phyloP scores from a whole-genome alignment of 2,329 filamentous ascomycete species.

The Aspergillus texensis region DNA sequence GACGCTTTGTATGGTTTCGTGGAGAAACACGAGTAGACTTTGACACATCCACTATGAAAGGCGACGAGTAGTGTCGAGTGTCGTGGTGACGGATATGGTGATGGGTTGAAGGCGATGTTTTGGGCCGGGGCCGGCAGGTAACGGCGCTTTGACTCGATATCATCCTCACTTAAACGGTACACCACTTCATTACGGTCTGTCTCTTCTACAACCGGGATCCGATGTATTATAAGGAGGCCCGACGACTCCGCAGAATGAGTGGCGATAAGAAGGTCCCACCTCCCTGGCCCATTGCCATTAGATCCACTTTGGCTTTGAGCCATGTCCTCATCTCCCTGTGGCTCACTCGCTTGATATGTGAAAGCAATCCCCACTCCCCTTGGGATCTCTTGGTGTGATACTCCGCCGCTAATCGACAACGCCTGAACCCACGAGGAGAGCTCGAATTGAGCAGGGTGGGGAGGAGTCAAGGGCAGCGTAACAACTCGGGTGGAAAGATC shows the following conservation, averaged over 20 bases:
- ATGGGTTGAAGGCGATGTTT: slow-evolving; percentile 57
- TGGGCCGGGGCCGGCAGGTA: slow-evolving; percentile 54
- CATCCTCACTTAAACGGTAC: slow-evolving; percentile 37
- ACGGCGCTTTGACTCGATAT: slow-evolving; percentile 49
- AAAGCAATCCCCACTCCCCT: slow-evolving; percentile 57
- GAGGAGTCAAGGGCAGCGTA: slow-evolving; percentile 57
- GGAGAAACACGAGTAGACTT: slow-evolving; percentile 60
- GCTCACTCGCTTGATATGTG: slow-evolving; percentile 44
- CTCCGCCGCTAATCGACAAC: slow-evolving; percentile 49
- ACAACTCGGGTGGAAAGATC: slow-evolving; percentile 61
- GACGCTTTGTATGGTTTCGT: slow-evolving; percentile 28
- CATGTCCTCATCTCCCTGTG: slow-evolving; percentile 32
- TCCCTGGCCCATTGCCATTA: slow-evolving; percentile 21
- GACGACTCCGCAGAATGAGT: slow-evolving; percentile 49
- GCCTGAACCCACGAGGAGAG: slow-evolving; percentile 49
- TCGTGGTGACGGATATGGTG: slow-evolving; percentile 53
- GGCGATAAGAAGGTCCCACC: slow-evolving; percentile 51
- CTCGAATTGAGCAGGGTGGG: slow-evolving; percentile 46
- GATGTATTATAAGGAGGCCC: slow-evolving; percentile 49
- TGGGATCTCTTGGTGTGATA: slow-evolving; percentile 55
- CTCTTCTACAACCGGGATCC: slow-evolving; percentile 40
- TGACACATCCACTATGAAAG: slow-evolving; percentile 58
- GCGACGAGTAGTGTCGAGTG: slow-evolving; percentile 59
- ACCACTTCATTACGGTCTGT: slow-evolving; percentile 16
- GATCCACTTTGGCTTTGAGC: slow-evolving; percentile 32